Evolutionary conservation across 495 filamentous ascomycete genomes (phyloP), one percentile per base, ranked within the genome.

Genomic region (Talaromyces thailandensis): DNA sequence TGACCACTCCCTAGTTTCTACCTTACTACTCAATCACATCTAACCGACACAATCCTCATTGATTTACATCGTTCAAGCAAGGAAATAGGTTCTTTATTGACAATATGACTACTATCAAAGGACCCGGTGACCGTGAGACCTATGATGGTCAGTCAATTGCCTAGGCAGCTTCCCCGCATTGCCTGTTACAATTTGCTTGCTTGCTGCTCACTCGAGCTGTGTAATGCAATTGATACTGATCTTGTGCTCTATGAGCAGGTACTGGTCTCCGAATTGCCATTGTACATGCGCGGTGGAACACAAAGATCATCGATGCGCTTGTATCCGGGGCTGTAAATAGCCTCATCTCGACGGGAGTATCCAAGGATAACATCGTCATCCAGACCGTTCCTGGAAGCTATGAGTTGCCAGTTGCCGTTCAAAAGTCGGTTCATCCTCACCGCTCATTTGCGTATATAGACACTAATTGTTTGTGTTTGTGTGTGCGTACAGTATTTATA

Each of bases 271-370:
- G 94, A 66, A 87, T 98, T 69, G 93, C 88, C 60, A 96, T 98
- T 68, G 84, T 98, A 31, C 94, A 97, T 75, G 94, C 93, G 25
- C 86, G 94, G 64, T 98, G 94, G 94, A 98, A 98, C 75, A 85
- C 81, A 56, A 74, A 66, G 32, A 82, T 91, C 64, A 93, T 98
- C 73, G 85, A 88, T 29, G 80, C 87, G 32, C 84, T 98, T 23
- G 80, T 98, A 50, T 79, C 81, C 28, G 94, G 94, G 60, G 81
- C 86, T 7, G 83, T 82, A 65, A 84, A 84, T 62, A 76, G 76
- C 40, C 80, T 93, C 26, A 64, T 82, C 2, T 78, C 81, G 29
- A 83, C 86, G 57, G 95, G 95, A 56, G 94, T 98, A 55, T 84
- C 83, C 65, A 85, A 90, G 70, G 86, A 89, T 61, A 96, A 96